Evolutionary conservation across 192 early-diverging fungal species (phyloP), one percentile per base, ranked within the genome.

Genomic region (Diversispora epigaea): DNA sequence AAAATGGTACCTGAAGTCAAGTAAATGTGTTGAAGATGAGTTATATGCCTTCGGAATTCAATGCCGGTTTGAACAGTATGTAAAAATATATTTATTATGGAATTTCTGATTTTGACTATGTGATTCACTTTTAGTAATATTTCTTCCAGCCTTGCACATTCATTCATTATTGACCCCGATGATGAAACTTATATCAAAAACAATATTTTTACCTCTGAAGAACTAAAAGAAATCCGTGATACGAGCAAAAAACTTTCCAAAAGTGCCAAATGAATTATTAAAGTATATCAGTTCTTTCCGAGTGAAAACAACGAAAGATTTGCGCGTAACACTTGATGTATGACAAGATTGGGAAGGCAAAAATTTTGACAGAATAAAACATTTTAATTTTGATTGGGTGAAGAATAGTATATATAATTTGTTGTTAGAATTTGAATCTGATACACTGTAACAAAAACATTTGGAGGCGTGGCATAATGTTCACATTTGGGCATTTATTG

Each of bases 1-100:
- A 63, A 78, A 78, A 32, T 78, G 77, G 71, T n/a, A 43, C 32
- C 64, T 78, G 45, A 58, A 44, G 54, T 67, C 64, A 15, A 54
- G 71, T 6, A 74, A 78, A 65, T 60, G 60, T 43, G 71, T 78
- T 39, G 77, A 78, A 57, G 63, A 78, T 58, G 63, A 50, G n/a
- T 73, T 78, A 73, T 73, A 68, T 73, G 7, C 19, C 39, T 78
- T 67, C 25, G 61, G 62, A 54, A 78, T 39, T 41, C 58, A 66
- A 70, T 78, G 50, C 71, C 50, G 15, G 10, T 55, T 55, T 70
- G 68, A 70, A 70, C 68, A 56, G 68, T 70, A 70, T 41, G 68
- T 55, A 41, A 55, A 41, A 6, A 68, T 68, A 49, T 50, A 68
- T 68, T 68, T 49, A 19, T 45, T 49, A 67, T 49, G n/a, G 32